Conservation (phyloP, 1,139 yeast genomes). For the Taiozyma sp. region DNA sequence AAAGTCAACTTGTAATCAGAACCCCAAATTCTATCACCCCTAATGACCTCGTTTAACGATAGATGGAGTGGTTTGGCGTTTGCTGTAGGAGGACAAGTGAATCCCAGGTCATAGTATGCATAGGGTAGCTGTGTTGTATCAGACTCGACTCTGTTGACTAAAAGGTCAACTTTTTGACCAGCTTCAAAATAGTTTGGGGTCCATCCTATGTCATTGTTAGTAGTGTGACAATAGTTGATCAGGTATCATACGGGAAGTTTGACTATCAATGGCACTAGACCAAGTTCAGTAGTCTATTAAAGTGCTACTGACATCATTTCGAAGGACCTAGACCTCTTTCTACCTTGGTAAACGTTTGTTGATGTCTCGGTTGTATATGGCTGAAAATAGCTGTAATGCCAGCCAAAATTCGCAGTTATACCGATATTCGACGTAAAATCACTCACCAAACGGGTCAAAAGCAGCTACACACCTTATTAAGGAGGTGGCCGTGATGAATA, state of each 20-base stretch:
- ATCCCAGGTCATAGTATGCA: constrained; percentile 72
- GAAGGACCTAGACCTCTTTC: background rate
- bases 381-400: background rate
- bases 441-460: constrained; percentile 20
- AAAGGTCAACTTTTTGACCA: constrained; percentile 64
- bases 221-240: background rate
- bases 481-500: background rate
- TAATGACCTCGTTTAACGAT: constrained; percentile 70
- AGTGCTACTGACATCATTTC: background rate
- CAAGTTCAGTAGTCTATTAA: background rate
- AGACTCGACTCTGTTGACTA: constrained; percentile 76
- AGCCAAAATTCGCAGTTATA: background rate
- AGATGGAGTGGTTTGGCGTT: constrained; percentile 56
- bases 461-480: background rate
- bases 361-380: background rate
- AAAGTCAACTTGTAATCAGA: constrained; percentile 63
- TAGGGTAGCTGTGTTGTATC: constrained; percentile 76
- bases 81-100: constrained; percentile 69
- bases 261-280: background rate
- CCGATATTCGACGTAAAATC: background rate
- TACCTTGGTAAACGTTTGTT: background rate
- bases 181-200: constrained; percentile 28
- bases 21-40: constrained; percentile 79
- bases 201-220: constrained; percentile 24
- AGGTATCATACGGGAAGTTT: constrained; percentile 5